These are phyloP conservation scores for Elongisporangium anandrum DNA, from an alignment of 352 stramenopile species.

Conservation along the genomic window DNA sequence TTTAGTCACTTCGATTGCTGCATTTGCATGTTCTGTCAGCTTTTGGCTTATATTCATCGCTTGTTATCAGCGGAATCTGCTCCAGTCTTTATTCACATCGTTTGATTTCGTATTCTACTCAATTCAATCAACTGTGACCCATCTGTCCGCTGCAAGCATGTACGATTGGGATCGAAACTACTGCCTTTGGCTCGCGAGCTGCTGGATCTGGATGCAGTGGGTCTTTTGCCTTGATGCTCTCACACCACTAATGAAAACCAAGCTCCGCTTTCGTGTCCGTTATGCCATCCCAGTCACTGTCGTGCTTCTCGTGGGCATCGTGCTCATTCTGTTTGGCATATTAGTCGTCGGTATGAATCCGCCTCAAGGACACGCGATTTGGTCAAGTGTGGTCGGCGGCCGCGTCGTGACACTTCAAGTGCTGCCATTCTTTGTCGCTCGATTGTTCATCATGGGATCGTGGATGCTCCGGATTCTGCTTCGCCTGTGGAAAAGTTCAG, in stretches of 20 bases:
- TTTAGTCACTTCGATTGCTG: neutral
- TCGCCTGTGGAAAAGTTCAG: neutral
- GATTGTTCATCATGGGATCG: neutral
- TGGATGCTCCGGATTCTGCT: too few relatives aligned
- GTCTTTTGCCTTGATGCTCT: slow-evolving; percentile 11
- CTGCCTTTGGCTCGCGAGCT: neutral
- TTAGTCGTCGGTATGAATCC: neutral
- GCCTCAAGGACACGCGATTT: too few relatives aligned
- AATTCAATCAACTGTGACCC: slow-evolving; percentile 3
- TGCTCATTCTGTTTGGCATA: neutral
- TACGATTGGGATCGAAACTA: slow-evolving; percentile 10
- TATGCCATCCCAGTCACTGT: neutral
- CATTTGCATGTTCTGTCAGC: neutral
- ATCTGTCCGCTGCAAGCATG: slow-evolving; percentile 10
- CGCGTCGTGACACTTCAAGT: neutral
- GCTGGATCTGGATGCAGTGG: slow-evolving; percentile 16
- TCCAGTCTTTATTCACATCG: neutral
- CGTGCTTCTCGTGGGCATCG: neutral
- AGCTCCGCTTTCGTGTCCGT: slow-evolving; percentile 1
- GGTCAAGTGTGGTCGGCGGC: neutral
- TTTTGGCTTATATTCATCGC: neutral
- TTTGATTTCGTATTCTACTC: slow-evolving; percentile 21
- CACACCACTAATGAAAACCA: slow-evolving; percentile 3
- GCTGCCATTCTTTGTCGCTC: neutral
- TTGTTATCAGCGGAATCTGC: slow-evolving; percentile 8